phyloP scores from a whole-genome alignment of 2,329 filamentous ascomycete genomes.

The Falciphora oryzae region DNA sequence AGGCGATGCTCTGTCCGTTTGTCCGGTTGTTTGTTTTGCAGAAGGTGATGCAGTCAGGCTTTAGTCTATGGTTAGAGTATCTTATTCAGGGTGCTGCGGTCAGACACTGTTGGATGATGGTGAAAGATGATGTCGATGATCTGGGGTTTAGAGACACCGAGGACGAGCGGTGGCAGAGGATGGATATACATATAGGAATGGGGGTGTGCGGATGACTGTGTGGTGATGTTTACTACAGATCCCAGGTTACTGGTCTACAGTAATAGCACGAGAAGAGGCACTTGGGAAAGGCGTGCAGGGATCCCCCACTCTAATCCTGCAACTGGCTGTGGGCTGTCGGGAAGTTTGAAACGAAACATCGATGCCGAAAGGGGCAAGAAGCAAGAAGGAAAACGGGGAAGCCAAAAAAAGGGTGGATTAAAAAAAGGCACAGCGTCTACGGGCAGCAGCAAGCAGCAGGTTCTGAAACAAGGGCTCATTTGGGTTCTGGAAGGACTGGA shows the following conservation, averaged over 20 bases:
- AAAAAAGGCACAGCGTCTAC: constrained; percentile 7
- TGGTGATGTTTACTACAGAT: not conserved
- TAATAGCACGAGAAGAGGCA: not conserved
- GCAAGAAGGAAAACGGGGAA: not conserved
- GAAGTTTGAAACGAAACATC: not conserved
- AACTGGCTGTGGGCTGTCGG: not conserved
- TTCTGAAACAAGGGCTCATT: not conserved
- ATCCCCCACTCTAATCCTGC: not conserved
- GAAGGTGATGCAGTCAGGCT: not conserved
- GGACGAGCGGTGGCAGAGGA: not conserved
- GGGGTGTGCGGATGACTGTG: not conserved
- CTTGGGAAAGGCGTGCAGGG: not conserved
- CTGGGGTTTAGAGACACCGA: not conserved
- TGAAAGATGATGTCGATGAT: not conserved
- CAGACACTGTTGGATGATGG: not conserved
- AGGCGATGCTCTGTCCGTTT: not conserved
- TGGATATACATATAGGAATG: not conserved
- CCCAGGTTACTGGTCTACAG: not conserved
- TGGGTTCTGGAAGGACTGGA: constrained; percentile 4
- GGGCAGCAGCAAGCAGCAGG: no score
- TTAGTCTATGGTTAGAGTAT: not conserved
- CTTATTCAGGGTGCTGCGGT: not conserved
- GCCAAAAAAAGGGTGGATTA: not conserved
- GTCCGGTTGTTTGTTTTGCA: not conserved
- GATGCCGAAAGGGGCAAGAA: not conserved